Base-by-base conservation (phyloP, 2,329 filamentous ascomycete genomes). In the Aspergillus sp. region DNA sequence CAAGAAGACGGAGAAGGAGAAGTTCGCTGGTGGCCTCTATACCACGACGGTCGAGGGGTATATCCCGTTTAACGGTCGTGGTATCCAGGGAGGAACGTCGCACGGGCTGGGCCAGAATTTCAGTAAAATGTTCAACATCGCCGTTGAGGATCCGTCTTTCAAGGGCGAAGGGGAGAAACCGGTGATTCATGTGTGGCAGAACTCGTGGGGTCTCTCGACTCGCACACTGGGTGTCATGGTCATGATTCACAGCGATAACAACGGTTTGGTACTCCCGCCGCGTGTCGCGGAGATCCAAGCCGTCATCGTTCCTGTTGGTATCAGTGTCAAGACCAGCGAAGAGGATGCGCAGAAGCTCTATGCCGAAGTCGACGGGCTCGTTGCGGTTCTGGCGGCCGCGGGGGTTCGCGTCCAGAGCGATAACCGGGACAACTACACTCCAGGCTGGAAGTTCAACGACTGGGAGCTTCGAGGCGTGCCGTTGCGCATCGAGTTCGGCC, bases 51-150 rank as follows among this genome's bases (percentile, higher is more conserved):
- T 93, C 29, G 91, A 98, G 66, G 91, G 86, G 20, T 98, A 94
- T 61, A 95, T 98, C 46, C 88, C 91, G 22, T 79, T 86, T 41
- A 96, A 93, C 44, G 91, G 91, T 15, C 82, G 91, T 57, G 91
- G 91, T 59, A 96, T 98, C 40, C 91, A 98, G 66, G 91, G 88
- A 45, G 91, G 79, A 33, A 98, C 91, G 25, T 94, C 86, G 32
- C 91, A 98, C 68, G 86, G 80, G 43, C 72, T 98, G 6, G 91
- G 91, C 33, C 91, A 98, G 66, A 95, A 98, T 67, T 98, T 98
- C 67, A 88, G 82, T 60, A 95, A 93, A 67, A 98, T 98, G 88
- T 98, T 96, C 59, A 82, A 91, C 61, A 96, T 98, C 59, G 93
- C 82, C 1, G 86, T 98, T 17, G 89, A 98, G 61, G 88, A 98